Conservation (phyloP, 192 early-diverging fungal genomes). For the Entomortierella lignicola region DNA sequence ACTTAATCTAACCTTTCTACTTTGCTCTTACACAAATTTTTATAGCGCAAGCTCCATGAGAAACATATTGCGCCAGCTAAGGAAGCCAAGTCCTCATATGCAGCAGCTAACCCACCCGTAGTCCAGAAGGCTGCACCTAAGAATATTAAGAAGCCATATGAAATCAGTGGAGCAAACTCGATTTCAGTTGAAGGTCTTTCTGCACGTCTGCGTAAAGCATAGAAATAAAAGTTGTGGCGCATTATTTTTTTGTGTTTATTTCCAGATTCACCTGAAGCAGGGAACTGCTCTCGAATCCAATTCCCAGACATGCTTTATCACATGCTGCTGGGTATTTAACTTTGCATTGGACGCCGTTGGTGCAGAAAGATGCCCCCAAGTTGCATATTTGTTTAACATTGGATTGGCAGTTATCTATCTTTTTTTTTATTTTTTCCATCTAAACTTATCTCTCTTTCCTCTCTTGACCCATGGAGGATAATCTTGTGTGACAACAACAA, state of each 20-base stretch:
- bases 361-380: too few relatives aligned
- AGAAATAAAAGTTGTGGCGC: too few relatives aligned
- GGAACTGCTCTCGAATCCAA: too few relatives aligned
- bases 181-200: conserved; percentile 34
- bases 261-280: not conserved
- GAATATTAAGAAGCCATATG: conserved; percentile 32
- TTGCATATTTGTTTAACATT: too few relatives aligned
- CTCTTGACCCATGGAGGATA: not conserved
- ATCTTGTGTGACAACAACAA: not conserved
- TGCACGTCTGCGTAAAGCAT: conserved; percentile 40
- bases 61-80: conserved; percentile 59
- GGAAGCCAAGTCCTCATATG: conserved; percentile 55
- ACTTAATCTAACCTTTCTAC: too few relatives aligned
- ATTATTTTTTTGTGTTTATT: too few relatives aligned
- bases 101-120: conserved; percentile 45
- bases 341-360: too few relatives aligned
- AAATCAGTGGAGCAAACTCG: conserved; percentile 47
- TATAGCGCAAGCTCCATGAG: conserved; percentile 61
- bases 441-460: too few relatives aligned
- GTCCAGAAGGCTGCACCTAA: conserved; percentile 52
- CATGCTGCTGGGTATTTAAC: too few relatives aligned
- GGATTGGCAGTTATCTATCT: too few relatives aligned
- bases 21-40: not conserved
- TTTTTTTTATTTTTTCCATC: too few relatives aligned
- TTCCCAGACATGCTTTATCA: not conserved